Conservation (phyloP, 1,284 basidiomycete genomes). For the Ceratobasidium papillatum region DNA sequence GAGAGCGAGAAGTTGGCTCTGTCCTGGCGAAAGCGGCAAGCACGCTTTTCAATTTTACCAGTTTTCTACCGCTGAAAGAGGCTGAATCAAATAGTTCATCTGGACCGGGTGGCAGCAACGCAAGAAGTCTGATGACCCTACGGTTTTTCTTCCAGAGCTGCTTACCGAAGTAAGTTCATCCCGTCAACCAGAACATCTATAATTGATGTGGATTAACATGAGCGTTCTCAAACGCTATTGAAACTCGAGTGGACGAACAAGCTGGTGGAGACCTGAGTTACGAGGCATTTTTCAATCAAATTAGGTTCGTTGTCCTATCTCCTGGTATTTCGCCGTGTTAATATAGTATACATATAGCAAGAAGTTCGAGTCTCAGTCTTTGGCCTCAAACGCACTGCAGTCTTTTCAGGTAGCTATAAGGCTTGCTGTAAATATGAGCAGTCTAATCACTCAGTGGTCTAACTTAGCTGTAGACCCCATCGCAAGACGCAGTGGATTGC, state of each 20-base stretch:
- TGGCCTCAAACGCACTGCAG: too few relatives aligned
- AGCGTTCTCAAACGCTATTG: not conserved
- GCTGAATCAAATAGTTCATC: not conserved
- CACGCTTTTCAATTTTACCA: not conserved
- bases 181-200: not conserved
- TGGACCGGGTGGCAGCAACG: not conserved
- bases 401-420: too few relatives aligned
- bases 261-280: not conserved
- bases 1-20: not conserved
- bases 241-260: not conserved
- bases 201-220: not conserved
- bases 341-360: too few relatives aligned
- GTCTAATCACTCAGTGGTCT: too few relatives aligned
- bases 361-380: not conserved
- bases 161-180: not conserved
- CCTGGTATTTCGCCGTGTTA: too few relatives aligned
- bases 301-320: not conserved
- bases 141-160: not conserved
- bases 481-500: too few relatives aligned
- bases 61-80: not conserved
- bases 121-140: not conserved
- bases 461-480: too few relatives aligned
- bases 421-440: too few relatives aligned
- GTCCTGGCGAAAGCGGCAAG: not conserved
- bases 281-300: not conserved